These are phyloP conservation scores for Dothistroma septosporum DNA, from an alignment of 2,329 filamentous ascomycete genomes.

Conservation along the genomic window DNA sequence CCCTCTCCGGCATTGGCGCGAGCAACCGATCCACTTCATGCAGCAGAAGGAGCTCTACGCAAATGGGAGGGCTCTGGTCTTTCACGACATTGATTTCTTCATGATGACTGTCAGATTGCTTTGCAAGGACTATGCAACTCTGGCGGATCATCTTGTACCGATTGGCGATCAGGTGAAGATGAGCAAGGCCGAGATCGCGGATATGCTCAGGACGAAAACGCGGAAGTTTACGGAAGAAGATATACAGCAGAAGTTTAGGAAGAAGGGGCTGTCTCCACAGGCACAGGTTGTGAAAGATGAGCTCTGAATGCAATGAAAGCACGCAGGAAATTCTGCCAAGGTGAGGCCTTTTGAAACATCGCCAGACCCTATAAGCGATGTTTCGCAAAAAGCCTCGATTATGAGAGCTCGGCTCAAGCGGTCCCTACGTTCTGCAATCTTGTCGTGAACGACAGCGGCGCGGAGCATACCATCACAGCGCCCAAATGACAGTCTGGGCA, in stretches of 20 bases:
- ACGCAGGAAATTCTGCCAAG: neutral
- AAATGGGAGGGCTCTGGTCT: slow-evolving; percentile 64
- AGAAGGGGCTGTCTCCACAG: neutral
- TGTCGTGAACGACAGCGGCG: too few relatives aligned
- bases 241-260: slow-evolving; percentile 53
- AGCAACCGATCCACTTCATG: slow-evolving; percentile 69
- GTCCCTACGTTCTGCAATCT: too few relatives aligned
- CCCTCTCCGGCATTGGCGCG: slow-evolving; percentile 72
- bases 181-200: slow-evolving; percentile 58
- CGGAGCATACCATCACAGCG: too few relatives aligned
- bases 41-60: slow-evolving; percentile 64
- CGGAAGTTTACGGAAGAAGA: slow-evolving; percentile 61
- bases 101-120: slow-evolving; percentile 67
- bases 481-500: too few relatives aligned
- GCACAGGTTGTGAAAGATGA: neutral
- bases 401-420: too few relatives aligned
- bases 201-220: slow-evolving; percentile 63
- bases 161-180: slow-evolving; percentile 66
- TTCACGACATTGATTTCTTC: slow-evolving; percentile 75
- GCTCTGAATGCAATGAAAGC: neutral
- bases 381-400: too few relatives aligned
- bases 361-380: too few relatives aligned
- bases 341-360: too few relatives aligned
- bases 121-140: slow-evolving; percentile 64
- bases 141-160: slow-evolving; percentile 69